Evolutionary conservation across 1,139 yeast genomes (phyloP).

Genomic region (Hansenula lynferdii): DNA sequence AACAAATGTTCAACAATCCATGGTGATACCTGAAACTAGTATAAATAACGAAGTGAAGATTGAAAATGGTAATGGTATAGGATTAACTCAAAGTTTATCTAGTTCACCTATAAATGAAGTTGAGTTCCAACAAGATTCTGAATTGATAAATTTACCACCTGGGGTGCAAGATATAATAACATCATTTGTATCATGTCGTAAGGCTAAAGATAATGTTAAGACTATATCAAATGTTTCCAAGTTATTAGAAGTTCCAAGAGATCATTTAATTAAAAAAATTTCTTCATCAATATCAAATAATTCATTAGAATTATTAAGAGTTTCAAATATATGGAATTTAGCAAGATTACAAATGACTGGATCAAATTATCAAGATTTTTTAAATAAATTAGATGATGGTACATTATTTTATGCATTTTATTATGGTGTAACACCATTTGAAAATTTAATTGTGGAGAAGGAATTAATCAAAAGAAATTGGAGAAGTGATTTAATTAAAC

Average conservation of each 20-base stretch:
- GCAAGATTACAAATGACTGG: constrained; percentile 32
- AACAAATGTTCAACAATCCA: not conserved
- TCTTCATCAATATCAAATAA: constrained; percentile 24
- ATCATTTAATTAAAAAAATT: constrained; percentile 35
- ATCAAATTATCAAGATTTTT: constrained; percentile 20
- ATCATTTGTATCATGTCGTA: constrained; percentile 44
- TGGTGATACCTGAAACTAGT: not conserved
- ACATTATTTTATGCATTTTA: constrained; percentile 59
- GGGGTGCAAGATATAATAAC: constrained; percentile 66
- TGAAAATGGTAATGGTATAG: not conserved
- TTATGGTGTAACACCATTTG: constrained; percentile 49
- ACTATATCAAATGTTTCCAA: constrained; percentile 28
- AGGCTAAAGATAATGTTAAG: constrained; percentile 25
- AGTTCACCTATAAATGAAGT: constrained; percentile 22
- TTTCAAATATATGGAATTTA: constrained; percentile 40
- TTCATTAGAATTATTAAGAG: constrained; percentile 28
- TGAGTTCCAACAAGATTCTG: constrained; percentile 22
- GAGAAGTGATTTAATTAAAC: constrained; percentile 21
- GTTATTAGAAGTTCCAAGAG: constrained; percentile 27
- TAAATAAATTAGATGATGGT: constrained; percentile 30
- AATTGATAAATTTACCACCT: constrained; percentile 54
- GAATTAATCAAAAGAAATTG: constrained; percentile 31
- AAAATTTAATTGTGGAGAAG: constrained; percentile 29
- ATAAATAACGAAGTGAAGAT: not conserved
- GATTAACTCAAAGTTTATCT: too few relatives aligned